These are phyloP conservation scores for Mollisiaceae sp. DNA, from an alignment of 2,329 filamentous ascomycete genomes.

Conservation along the genomic window DNA sequence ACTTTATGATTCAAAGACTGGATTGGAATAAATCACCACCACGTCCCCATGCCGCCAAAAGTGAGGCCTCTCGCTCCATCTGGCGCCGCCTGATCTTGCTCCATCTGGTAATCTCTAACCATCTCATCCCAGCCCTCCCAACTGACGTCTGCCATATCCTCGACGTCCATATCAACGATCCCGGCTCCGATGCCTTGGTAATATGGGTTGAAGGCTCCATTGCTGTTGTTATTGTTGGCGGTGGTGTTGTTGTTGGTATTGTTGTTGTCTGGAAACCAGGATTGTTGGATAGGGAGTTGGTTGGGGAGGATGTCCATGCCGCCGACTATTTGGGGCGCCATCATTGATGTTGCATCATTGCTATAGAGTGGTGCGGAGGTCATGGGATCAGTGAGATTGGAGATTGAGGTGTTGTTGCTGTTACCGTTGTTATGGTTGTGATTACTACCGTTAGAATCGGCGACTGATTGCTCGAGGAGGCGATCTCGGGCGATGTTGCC, in stretches of 20 bases:
- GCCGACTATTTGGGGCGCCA: conserved; percentile 32
- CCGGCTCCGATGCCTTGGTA: conserved; percentile 4
- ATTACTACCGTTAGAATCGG: too few relatives aligned
- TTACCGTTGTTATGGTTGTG: too few relatives aligned
- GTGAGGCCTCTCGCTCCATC: conserved; percentile 29
- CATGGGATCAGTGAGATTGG: neutral
- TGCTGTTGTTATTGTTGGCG: neutral
- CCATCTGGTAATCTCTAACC: conserved; percentile 42
- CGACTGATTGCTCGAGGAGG: neutral
- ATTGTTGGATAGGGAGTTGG: conserved; percentile 8
- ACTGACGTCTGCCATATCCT: conserved; percentile 34
- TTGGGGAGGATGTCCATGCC: conserved; percentile 34
- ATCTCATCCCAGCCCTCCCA: conserved; percentile 46
- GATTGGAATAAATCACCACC: conserved; percentile 35
- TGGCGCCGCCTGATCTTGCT: conserved; percentile 28
- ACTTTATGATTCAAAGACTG: too few relatives aligned
- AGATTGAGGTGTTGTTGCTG: neutral
- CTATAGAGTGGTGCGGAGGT: conserved; percentile 9
- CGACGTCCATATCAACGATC: conserved; percentile 42
- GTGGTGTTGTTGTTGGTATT: neutral
- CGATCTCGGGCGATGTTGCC: conserved; percentile 21
- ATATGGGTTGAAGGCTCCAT: neutral
- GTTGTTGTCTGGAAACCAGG: conserved; percentile 21
- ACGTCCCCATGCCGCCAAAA: conserved; percentile 36
- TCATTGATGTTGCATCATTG: conserved; percentile 16